phyloP scores from a whole-genome alignment of 768 basidiomycete genomes.

The Coprinopsis cinerea region DNA sequence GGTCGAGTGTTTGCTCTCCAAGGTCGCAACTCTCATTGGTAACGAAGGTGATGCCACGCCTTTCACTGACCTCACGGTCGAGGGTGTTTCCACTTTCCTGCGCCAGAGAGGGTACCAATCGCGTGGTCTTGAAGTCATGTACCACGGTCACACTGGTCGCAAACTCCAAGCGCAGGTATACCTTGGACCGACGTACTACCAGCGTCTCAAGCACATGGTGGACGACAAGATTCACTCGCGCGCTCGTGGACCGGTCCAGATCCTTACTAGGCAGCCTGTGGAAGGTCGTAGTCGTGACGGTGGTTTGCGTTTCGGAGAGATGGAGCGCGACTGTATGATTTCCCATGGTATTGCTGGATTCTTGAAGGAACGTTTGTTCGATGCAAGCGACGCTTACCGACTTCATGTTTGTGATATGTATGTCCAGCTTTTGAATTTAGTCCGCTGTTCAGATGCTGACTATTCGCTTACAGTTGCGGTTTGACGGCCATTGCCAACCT shows the following conservation, averaged over 20 bases:
- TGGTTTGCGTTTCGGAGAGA: conserved; percentile 99
- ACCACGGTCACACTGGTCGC: conserved; percentile 96
- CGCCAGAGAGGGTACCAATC: conserved; percentile 92
- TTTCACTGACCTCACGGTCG: conserved; percentile 96
- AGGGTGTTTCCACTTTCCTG: conserved; percentile 91
- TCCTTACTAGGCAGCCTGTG: conserved; percentile 94
- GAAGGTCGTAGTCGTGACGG: conserved; percentile 98
- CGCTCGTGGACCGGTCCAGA: conserved; percentile 95
- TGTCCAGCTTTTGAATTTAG: conserved; percentile 25
- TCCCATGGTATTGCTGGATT: conserved; percentile 98
- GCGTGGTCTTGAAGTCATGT: conserved; percentile 96
- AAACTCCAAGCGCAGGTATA: conserved; percentile 98
- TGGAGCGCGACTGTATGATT: conserved; percentile 99
- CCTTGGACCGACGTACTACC: conserved; percentile 98
- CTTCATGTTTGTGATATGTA: conserved; percentile 96
- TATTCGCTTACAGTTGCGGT: conserved; percentile 60
- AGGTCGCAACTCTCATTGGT: conserved; percentile 93
- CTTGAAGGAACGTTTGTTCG: conserved; percentile 94
- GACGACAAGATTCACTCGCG: conserved; percentile 99
- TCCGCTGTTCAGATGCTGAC: conserved; percentile 10
- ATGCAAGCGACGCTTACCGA: conserved; percentile 89
- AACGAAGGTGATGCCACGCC: conserved; percentile 98
- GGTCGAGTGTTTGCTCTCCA: conserved; percentile 95
- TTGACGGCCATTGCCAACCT: conserved; percentile 96
- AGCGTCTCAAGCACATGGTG: conserved; percentile 99